Evolutionary conservation across 495 filamentous ascomycete genomes (phyloP).

Genomic region (Neurospora sp.): DNA sequence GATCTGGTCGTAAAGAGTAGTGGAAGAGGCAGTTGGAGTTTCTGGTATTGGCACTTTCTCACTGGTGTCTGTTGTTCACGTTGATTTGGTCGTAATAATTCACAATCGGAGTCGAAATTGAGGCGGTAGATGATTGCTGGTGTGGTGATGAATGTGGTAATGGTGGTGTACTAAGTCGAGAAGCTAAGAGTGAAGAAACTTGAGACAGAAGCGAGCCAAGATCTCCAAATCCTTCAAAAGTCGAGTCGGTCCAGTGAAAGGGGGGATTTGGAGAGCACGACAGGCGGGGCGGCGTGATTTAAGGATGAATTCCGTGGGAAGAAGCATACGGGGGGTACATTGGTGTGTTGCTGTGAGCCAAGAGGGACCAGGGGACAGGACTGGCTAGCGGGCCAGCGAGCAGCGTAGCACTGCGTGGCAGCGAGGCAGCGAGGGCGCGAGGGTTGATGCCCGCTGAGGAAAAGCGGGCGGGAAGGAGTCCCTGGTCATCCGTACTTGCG

Average conservation of each 20-base stretch:
- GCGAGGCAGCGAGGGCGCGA: neutral
- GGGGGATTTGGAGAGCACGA: slow-evolving; percentile 12
- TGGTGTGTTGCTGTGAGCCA: neutral
- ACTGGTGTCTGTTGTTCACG: neutral
- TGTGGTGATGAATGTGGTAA: neutral
- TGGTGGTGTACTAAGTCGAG: neutral
- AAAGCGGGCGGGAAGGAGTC: neutral
- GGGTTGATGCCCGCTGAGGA: neutral
- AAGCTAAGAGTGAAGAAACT: neutral
- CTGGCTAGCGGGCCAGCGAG: neutral
- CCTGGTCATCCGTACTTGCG: neutral
- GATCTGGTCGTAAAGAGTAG: neutral
- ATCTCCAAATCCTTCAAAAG: neutral
- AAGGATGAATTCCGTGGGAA: slow-evolving; percentile 5
- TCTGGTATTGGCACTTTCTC: neutral
- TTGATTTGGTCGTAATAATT: neutral
- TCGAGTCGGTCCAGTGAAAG: slow-evolving; percentile 3
- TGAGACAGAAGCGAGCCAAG: neutral
- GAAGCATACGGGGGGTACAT: neutral
- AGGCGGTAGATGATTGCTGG: neutral
- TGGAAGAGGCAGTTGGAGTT: neutral
- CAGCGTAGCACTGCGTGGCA: neutral
- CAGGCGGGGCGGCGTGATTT: slow-evolving; percentile 7
- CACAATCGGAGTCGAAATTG: neutral
- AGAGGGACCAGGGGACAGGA: neutral